Percentiles rank a stretch among this genome's conserved stretches.
Evolutionary conservation across 2,329 filamentous ascomycete species (phyloP).

Genomic region (Rasamsonia emersonii): DNA sequence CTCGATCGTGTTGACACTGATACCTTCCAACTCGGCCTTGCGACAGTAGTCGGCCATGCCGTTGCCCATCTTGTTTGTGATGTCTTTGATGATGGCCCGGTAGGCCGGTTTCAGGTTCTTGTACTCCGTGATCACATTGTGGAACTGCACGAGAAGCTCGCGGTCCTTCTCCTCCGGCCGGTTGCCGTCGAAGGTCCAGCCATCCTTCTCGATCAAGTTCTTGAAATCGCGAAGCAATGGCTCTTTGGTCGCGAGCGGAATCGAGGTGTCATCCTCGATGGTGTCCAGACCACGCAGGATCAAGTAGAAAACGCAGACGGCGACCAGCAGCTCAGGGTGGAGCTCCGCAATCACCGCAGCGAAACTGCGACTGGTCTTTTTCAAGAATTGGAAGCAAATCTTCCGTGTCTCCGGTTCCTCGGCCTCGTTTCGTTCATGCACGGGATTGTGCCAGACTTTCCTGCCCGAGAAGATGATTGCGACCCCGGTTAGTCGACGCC

Average conservation of each 20-base stretch:
- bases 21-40: constrained; percentile 70
- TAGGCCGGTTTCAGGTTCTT: constrained; percentile 81
- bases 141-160: constrained; percentile 85
- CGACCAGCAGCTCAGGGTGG: constrained; percentile 84
- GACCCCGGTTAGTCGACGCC: not conserved
- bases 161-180: constrained; percentile 89
- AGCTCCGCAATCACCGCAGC: constrained; percentile 89
- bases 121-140: constrained; percentile 76
- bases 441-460: constrained; percentile 95
- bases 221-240: constrained; percentile 78
- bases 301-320: constrained; percentile 87
- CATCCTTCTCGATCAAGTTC: constrained; percentile 66
- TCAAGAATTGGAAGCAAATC: constrained; percentile 78
- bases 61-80: constrained; percentile 90
- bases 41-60: constrained; percentile 95
- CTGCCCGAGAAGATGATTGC: too few relatives aligned
- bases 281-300: constrained; percentile 88
- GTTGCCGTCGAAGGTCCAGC: constrained; percentile 83
- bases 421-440: constrained; percentile 69
- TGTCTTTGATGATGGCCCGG: constrained; percentile 79
- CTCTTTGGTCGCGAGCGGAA: constrained; percentile 72
- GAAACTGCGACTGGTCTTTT: constrained; percentile 88
- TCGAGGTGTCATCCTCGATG: constrained; percentile 98
- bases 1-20: constrained; percentile 71
- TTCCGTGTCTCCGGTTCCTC: constrained; percentile 67